These are phyloP conservation scores for Trichomonas gallinae DNA, from an alignment of 208 protist genomes.

Conservation along the genomic window DNA sequence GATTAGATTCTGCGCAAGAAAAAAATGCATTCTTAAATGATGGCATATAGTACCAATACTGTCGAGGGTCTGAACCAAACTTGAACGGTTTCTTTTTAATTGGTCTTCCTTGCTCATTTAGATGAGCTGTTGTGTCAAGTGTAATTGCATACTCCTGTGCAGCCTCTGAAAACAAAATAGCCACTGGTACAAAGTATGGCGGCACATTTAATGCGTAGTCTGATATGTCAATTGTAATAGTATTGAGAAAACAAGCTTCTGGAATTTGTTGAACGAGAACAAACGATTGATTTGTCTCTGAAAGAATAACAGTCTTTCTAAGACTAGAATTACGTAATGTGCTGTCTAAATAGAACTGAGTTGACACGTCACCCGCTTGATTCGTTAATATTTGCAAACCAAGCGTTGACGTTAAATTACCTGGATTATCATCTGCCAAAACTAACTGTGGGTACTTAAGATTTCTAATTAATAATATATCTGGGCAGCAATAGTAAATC, in stretches of 20 bases:
- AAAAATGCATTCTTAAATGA: neutral
- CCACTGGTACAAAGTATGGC: neutral
- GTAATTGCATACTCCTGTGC: neutral
- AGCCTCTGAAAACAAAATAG: neutral
- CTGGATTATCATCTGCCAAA: neutral
- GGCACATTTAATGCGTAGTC: neutral
- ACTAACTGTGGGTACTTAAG: neutral
- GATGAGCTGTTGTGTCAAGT: neutral
- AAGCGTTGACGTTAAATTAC: neutral
- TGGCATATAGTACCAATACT: neutral
- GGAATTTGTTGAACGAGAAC: neutral
- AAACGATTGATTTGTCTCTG: neutral
- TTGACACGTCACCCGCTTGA: neutral
- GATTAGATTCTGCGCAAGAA: neutral
- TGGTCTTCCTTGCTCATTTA: neutral
- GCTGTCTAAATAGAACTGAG: neutral
- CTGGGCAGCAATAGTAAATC: neutral
- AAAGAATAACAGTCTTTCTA: neutral
- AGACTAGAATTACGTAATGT: neutral
- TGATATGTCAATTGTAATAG: neutral
- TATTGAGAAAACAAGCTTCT: neutral
- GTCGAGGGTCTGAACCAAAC: neutral
- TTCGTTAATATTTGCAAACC: neutral
- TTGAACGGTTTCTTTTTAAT: neutral
- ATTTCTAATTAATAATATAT: neutral